Percentiles rank a stretch among this genome's conserved stretches.
phyloP scores from a whole-genome alignment of 495 filamentous ascomycete species.

The Achaetomiella virescens region DNA sequence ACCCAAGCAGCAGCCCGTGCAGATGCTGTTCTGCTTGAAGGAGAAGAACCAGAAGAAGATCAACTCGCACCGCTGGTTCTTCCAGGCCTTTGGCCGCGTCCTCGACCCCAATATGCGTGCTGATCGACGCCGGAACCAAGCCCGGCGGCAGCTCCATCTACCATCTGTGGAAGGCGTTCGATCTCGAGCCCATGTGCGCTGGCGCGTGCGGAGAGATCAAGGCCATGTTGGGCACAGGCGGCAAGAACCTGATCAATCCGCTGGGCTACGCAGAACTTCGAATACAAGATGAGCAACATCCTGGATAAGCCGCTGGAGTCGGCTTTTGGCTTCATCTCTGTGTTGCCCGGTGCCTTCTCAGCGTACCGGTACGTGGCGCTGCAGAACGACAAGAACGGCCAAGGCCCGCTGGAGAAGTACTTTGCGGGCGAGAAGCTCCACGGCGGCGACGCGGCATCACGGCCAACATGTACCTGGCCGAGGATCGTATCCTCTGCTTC shows the following conservation, averaged over 20 bases:
- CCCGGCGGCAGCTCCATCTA: conserved; percentile 93
- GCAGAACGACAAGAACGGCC: conserved; percentile 91
- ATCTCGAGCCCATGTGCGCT: conserved; percentile 93
- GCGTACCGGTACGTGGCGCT: conserved; percentile 91
- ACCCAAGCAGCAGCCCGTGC: conserved; percentile 72
- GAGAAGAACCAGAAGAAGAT: conserved; percentile 99
- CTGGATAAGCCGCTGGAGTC: conserved; percentile 97
- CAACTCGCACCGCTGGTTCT: conserved; percentile 99
- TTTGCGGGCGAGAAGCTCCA: conserved; percentile 98
- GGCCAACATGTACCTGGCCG: conserved; percentile 98
- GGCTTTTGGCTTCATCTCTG: conserved; percentile 95
- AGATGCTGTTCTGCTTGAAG: conserved; percentile 98
- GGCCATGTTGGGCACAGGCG: conserved; percentile 85
- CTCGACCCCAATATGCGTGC: conserved; percentile 93
- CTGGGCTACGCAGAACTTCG: conserved; percentile 97
- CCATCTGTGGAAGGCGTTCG: conserved; percentile 97
- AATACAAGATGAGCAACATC: conserved; percentile 99
- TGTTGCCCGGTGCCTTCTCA: conserved; percentile 95
- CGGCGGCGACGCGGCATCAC: conserved; percentile 88
- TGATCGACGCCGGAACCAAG: conserved; percentile 93
- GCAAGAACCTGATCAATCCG: conserved; percentile 87
- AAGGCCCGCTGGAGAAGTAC: conserved; percentile 92
- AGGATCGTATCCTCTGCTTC: conserved; percentile 98
- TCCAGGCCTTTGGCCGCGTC: conserved; percentile 91
- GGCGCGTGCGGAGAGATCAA: conserved; percentile 99